Conservation (phyloP, 805 yeast species). For the Lachancea quebecensis region DNA sequence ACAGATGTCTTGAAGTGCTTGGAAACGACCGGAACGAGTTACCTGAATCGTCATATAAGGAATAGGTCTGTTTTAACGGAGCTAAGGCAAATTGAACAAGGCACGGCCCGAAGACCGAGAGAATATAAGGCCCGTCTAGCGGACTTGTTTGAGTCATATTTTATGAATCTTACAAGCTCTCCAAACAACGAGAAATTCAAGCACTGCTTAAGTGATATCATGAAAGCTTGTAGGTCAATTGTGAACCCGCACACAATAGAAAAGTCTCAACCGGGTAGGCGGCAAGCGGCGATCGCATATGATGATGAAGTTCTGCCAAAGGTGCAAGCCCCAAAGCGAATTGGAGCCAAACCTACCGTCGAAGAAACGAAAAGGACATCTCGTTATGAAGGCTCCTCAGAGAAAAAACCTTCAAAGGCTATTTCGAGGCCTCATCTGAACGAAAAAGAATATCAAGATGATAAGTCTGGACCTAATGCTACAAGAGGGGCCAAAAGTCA, state of each 20-base stretch:
- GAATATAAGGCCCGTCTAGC: conserved; percentile 1
- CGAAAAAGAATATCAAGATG: neutral
- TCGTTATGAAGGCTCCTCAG: conserved; percentile 1
- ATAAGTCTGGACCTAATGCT: neutral
- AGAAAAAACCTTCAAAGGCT: neutral
- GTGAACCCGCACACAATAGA: conserved; percentile 1
- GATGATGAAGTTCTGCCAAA: conserved; percentile 2
- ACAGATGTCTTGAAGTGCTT: conserved; percentile 16
- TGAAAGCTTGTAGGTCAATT: conserved; percentile 3
- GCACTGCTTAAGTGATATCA: conserved; percentile 1
- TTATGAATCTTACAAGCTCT: conserved; percentile 12
- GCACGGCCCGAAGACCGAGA: neutral
- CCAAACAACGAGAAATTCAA: conserved; percentile 6
- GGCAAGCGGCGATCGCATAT: neutral
- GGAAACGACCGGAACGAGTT: conserved; percentile 11
- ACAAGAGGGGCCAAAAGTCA: neutral
- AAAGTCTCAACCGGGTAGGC: neutral
- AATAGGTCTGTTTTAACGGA: conserved; percentile 8
- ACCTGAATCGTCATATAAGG: conserved; percentile 12
- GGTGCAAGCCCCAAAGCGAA: neutral
- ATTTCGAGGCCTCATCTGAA: too few relatives aligned
- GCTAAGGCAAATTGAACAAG: conserved; percentile 6
- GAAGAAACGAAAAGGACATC: conserved; percentile 1
- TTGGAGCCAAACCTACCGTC: too few relatives aligned
- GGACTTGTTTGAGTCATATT: conserved; percentile 10